These are phyloP conservation scores for Lunasporangiospora selenospora DNA, from an alignment of 192 early-diverging fungal species.

Conservation along the genomic window DNA sequence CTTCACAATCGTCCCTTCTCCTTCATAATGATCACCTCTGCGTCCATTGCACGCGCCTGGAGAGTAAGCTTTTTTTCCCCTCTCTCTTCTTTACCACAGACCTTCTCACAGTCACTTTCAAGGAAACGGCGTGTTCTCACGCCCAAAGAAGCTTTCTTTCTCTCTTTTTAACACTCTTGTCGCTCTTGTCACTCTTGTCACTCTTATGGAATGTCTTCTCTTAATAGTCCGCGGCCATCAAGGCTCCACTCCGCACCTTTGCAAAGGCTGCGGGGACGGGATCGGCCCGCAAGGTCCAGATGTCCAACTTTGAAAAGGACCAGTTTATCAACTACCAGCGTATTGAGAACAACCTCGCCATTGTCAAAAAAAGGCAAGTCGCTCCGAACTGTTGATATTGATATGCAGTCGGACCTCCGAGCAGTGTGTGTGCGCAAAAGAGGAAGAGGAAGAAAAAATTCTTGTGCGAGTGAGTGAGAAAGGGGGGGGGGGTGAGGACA, in stretches of 20 bases:
- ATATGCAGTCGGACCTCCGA: too few species aligned
- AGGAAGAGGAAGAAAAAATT: background rate
- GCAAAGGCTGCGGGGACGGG: constrained; percentile 57
- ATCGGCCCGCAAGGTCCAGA: constrained; percentile 76
- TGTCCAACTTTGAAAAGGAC: constrained; percentile 92
- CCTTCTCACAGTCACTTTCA: too few species aligned
- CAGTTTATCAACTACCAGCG: constrained; percentile 98
- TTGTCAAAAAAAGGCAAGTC: constrained; percentile 88
- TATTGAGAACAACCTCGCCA: constrained; percentile 94
- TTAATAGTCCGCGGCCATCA: constrained; percentile 48
- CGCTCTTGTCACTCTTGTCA: background rate
- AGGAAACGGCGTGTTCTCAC: background rate
- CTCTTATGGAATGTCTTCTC: too few species aligned
- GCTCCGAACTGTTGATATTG: background rate
- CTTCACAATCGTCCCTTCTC: background rate
- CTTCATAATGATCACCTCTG: constrained; percentile 44
- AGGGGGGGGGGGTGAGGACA: background rate
- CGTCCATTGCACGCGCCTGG: constrained; percentile 49
- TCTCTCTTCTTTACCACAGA: too few species aligned
- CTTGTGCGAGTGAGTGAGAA: constrained; percentile 15
- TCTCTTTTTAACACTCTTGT: background rate
- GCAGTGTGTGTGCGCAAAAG: too few species aligned
- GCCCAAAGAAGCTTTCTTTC: background rate
- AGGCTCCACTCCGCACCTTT: constrained; percentile 57
- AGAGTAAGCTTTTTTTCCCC: too few species aligned